These are phyloP conservation scores for Passalora sequoiae DNA, from an alignment of 2,329 filamentous ascomycete species.

Conservation along the genomic window DNA sequence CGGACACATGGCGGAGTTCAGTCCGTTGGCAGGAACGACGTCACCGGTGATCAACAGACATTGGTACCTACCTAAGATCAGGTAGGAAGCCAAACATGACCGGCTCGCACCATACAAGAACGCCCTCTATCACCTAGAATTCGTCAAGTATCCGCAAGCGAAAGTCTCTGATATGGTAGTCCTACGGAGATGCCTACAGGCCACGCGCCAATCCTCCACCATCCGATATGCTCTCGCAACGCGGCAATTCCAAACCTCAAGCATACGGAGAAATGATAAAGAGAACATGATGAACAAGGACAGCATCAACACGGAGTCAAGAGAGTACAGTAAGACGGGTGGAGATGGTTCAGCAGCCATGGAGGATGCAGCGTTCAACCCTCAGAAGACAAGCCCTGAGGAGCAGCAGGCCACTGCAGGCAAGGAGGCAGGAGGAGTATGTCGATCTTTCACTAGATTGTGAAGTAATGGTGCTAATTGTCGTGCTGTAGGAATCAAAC, in stretches of 20 bases:
- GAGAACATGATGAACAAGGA: constrained; percentile 49
- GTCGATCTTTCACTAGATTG: not conserved
- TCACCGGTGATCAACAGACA: too few relatives aligned
- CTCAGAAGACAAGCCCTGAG: constrained; percentile 62
- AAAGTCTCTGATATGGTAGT: not conserved
- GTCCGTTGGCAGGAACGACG: too few relatives aligned
- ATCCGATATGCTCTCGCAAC: constrained; percentile 11
- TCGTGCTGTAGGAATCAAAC: constrained; percentile 26
- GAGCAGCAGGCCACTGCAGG: constrained; percentile 44
- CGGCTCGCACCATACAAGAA: too few relatives aligned
- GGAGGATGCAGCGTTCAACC: constrained; percentile 63
- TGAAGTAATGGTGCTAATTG: constrained; percentile 3
- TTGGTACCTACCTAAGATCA: too few relatives aligned
- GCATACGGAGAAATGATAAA: constrained; percentile 29
- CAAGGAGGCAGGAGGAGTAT: constrained; percentile 28
- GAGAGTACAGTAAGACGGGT: constrained; percentile 64
- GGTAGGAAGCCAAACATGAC: too few relatives aligned
- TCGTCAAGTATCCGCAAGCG: too few relatives aligned
- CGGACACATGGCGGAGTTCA: too few relatives aligned
- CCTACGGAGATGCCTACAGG: constrained; percentile 10
- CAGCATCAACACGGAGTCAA: constrained; percentile 58
- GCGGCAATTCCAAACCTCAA: constrained; percentile 18
- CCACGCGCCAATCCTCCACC: constrained; percentile 1
- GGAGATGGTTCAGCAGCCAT: constrained; percentile 55
- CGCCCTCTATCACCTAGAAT: too few relatives aligned